These are phyloP conservation scores for California macrophylla DNA, from an alignment of 441 rosid genomes.

Conservation along the genomic window DNA sequence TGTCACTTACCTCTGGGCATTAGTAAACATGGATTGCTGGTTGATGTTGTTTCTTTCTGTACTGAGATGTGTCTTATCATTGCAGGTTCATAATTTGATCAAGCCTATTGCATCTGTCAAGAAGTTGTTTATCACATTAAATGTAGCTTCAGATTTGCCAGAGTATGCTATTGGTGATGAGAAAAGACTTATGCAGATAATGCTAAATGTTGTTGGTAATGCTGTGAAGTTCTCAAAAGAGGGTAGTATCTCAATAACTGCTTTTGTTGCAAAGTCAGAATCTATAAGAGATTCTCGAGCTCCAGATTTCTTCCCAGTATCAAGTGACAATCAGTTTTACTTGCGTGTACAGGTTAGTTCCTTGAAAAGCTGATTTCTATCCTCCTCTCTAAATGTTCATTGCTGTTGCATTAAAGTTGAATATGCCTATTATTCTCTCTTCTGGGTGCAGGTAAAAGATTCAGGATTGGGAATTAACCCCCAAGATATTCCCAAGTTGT, in stretches of 20 bases:
- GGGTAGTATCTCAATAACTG: conserved; percentile 60
- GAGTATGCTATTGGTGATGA: conserved; percentile 84
- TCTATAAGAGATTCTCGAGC: conserved; percentile 48
- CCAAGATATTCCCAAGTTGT: conserved; percentile 74
- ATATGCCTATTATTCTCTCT: conserved; percentile 10
- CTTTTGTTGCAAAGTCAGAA: conserved; percentile 62
- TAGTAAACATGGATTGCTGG: not conserved
- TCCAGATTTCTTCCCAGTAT: conserved; percentile 49
- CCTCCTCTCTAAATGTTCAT: not conserved
- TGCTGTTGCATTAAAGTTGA: conserved; percentile 11
- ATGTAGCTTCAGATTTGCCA: conserved; percentile 78
- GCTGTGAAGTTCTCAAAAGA: conserved; percentile 93
- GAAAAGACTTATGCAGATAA: conserved; percentile 75
- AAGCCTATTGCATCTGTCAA: conserved; percentile 88
- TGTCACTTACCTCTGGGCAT: not conserved
- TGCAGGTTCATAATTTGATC: conserved; percentile 72
- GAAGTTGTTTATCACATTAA: conserved; percentile 54
- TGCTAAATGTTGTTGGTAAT: conserved; percentile 79
- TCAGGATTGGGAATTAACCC: conserved; percentile 72
- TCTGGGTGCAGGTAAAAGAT: conserved; percentile 64
- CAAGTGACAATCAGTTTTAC: conserved; percentile 66
- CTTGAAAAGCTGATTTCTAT: conserved; percentile 13
- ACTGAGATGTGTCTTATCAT: conserved; percentile 17
- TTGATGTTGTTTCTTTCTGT: conserved; percentile 9
- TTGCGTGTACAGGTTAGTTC: conserved; percentile 76